A percentile compares a stretch with the other conserved stretches of the same genome.
Evolutionary conservation across 2,329 filamentous ascomycete genomes (phyloP).

Genomic region (Pseudogymnoascus sp.): DNA sequence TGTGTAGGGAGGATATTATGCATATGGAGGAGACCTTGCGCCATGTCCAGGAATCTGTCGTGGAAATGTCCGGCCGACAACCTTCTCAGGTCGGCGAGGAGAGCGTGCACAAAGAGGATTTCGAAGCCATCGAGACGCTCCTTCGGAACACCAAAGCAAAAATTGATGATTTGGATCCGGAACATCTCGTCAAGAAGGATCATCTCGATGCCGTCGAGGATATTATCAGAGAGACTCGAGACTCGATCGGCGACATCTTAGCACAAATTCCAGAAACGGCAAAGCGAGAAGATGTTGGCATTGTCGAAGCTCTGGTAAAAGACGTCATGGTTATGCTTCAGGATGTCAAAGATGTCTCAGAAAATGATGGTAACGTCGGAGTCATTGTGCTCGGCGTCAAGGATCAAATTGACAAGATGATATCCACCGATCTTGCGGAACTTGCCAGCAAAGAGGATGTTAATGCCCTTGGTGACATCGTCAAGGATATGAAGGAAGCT

Average conservation of each 20-base stretch:
- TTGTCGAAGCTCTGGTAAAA: slow-evolving; percentile 68
- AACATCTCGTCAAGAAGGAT: slow-evolving; percentile 59
- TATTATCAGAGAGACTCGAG: slow-evolving; percentile 66
- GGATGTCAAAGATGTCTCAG: slow-evolving; percentile 63
- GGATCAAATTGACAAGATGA: slow-evolving; percentile 62
- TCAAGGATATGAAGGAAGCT: slow-evolving; percentile 65
- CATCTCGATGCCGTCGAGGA: slow-evolving; percentile 45
- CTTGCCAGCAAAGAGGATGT: slow-evolving; percentile 72
- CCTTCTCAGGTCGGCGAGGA: slow-evolving; percentile 30
- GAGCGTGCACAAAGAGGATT: slow-evolving; percentile 68
- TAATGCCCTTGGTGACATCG: slow-evolving; percentile 56
- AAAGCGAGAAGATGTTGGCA: slow-evolving; percentile 69
- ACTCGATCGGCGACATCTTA: slow-evolving; percentile 58
- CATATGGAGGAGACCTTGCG: slow-evolving; percentile 46
- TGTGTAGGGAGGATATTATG: slow-evolving; percentile 45
- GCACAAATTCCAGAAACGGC: slow-evolving; percentile 61
- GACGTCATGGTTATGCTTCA: slow-evolving; percentile 70
- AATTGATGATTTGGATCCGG: slow-evolving; percentile 72
- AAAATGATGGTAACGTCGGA: slow-evolving; percentile 74
- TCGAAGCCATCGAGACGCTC: slow-evolving; percentile 82
- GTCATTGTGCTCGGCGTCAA: slow-evolving; percentile 81
- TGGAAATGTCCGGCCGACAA: slow-evolving; percentile 38
- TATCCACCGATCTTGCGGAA: slow-evolving; percentile 59
- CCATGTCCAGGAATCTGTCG: slow-evolving; percentile 50
- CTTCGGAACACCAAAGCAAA: slow-evolving; percentile 82